Evolutionary conservation across 805 yeast genomes (phyloP).

Genomic region (Yamadazyma insecticola): DNA sequence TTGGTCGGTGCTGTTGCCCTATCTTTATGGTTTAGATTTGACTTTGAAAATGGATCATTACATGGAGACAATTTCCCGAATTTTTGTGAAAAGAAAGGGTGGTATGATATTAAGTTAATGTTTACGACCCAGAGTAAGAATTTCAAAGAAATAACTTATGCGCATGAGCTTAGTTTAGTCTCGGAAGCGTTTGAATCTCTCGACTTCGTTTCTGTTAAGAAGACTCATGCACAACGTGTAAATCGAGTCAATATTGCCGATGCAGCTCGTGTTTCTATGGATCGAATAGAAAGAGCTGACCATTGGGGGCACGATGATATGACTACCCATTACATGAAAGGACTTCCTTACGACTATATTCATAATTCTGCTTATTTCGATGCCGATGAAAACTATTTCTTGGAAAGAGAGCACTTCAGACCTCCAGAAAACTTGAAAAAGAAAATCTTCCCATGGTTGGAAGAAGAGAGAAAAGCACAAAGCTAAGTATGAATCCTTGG

Average conservation of each 20-base stretch:
- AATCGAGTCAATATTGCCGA: slow-evolving; percentile 1
- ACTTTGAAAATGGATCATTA: slow-evolving; percentile 1
- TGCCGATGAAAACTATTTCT: slow-evolving; percentile 1
- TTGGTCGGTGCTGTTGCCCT: slow-evolving; percentile 4
- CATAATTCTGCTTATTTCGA: slow-evolving; percentile 1
- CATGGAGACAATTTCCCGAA: background rate
- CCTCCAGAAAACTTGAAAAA: slow-evolving; percentile 3
- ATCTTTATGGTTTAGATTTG: slow-evolving; percentile 3
- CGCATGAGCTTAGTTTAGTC: background rate
- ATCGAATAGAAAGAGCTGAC: slow-evolving; percentile 3
- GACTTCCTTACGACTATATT: slow-evolving; percentile 2
- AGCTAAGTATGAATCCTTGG: too few species aligned
- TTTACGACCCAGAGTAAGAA: background rate
- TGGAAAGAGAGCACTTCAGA: background rate
- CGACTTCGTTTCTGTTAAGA: background rate
- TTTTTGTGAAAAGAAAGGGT: background rate
- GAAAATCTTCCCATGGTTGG: slow-evolving; percentile 9
- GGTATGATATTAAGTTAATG: slow-evolving; percentile 1
- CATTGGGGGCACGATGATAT: background rate
- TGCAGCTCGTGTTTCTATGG: background rate
- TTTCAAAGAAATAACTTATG: background rate
- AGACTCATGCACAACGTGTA: background rate
- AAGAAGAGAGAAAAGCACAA: slow-evolving; percentile 1
- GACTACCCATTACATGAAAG: background rate
- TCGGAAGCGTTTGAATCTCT: background rate